Evolutionary conservation across 257 asterid genomes (phyloP).

Genomic region (Ilex asprella): DNA sequence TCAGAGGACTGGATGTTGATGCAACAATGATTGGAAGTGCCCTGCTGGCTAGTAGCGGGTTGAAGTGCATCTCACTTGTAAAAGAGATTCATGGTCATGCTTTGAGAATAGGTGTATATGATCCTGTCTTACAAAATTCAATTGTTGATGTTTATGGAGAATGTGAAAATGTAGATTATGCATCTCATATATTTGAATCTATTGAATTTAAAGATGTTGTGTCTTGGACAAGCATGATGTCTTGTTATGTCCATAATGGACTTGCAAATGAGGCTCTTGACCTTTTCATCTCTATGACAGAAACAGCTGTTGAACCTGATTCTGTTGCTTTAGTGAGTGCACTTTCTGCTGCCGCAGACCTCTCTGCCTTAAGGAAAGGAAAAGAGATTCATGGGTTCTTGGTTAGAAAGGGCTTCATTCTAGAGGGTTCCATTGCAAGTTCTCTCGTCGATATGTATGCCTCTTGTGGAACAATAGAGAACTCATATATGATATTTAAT

Average conservation of each 20-base stretch:
- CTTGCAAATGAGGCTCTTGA: slow-evolving; percentile 58
- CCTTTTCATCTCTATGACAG: slow-evolving; percentile 46
- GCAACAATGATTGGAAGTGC: slow-evolving; percentile 56
- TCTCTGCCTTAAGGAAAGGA: slow-evolving; percentile 63
- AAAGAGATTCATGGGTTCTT: slow-evolving; percentile 71
- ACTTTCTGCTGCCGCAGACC: slow-evolving; percentile 54
- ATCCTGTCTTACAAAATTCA: slow-evolving; percentile 43
- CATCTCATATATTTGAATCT: slow-evolving; percentile 30
- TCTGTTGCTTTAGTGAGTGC: slow-evolving; percentile 41
- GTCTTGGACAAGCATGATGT: slow-evolving; percentile 76
- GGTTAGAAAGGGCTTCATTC: slow-evolving; percentile 40
- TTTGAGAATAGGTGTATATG: slow-evolving; percentile 40
- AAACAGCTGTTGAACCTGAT: slow-evolving; percentile 55
- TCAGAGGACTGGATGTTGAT: slow-evolving; percentile 40
- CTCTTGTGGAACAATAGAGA: slow-evolving; percentile 59
- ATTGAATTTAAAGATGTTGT: slow-evolving; percentile 47
- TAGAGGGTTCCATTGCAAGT: slow-evolving; percentile 49
- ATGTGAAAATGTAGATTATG: slow-evolving; percentile 48
- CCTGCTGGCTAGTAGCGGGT: slow-evolving; percentile 58
- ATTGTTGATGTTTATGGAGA: slow-evolving; percentile 60
- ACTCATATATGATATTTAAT: slow-evolving; percentile 47
- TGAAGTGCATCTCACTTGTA: slow-evolving; percentile 38
- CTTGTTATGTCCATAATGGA: slow-evolving; percentile 56
- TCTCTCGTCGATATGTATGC: slow-evolving; percentile 76
- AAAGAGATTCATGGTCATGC: slow-evolving; percentile 61